These are phyloP conservation scores for Blastocystis sp. DNA, from an alignment of 352 stramenopile species.

Conservation along the genomic window DNA sequence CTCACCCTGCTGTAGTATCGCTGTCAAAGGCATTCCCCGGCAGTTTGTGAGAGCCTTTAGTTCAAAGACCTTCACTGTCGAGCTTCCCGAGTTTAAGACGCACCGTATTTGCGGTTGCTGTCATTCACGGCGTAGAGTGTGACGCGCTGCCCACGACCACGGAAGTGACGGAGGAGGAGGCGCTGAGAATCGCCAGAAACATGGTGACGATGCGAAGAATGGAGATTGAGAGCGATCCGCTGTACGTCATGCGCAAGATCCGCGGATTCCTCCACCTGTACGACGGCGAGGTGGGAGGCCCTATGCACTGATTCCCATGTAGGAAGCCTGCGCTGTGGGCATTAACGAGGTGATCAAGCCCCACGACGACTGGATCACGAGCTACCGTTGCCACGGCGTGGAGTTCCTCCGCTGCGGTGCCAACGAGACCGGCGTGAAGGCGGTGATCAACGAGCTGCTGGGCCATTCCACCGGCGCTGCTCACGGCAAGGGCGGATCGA, in stretches of 20 bases:
- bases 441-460: slow-evolving; percentile 90
- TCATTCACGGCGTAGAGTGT: slow-evolving; percentile 3
- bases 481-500: slow-evolving; percentile 93
- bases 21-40: slow-evolving; percentile 33
- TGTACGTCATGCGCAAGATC: slow-evolving; percentile 68
- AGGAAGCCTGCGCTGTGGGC: slow-evolving; percentile 93
- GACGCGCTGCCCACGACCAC: slow-evolving; percentile 52
- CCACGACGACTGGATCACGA: slow-evolving; percentile 96
- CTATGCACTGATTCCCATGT: neutral
- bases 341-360: slow-evolving; percentile 88
- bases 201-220: slow-evolving; percentile 69
- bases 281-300: slow-evolving; percentile 34
- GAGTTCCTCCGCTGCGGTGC: slow-evolving; percentile 87
- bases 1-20: slow-evolving; percentile 3
- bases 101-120: slow-evolving; percentile 3
- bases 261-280: slow-evolving; percentile 68
- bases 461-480: slow-evolving; percentile 84
- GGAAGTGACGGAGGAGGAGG: slow-evolving; percentile 61
- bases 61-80: slow-evolving; percentile 38
- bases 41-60: slow-evolving; percentile 50
- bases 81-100: slow-evolving; percentile 63
- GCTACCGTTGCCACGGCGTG: slow-evolving; percentile 97
- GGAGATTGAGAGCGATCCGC: slow-evolving; percentile 69
- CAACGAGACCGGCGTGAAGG: slow-evolving; percentile 83
- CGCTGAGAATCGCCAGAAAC: slow-evolving; percentile 30